Percentiles rank a stretch among this genome's conserved stretches.
Conservation (phyloP, 805 yeast genomes). For the Limtongia smithiae region DNA sequence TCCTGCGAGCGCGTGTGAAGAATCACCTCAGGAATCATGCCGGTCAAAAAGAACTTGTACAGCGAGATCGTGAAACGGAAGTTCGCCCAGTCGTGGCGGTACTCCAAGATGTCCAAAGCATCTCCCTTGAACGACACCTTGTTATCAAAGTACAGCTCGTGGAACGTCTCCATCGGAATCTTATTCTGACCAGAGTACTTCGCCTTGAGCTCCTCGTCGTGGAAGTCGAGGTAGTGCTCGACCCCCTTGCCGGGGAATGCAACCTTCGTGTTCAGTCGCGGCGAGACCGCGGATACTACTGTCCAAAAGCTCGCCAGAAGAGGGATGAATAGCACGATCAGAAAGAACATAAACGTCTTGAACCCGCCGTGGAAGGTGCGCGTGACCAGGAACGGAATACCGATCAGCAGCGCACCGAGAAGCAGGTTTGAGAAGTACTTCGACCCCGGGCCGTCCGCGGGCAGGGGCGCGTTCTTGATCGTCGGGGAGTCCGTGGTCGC, state of each 20-base stretch:
- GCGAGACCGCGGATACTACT: conserved; percentile 67
- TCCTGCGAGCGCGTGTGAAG: conserved; percentile 91
- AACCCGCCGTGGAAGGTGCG: conserved; percentile 64
- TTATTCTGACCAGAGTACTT: conserved; percentile 71
- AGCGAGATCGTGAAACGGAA: conserved; percentile 73
- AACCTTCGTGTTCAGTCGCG: conserved; percentile 75
- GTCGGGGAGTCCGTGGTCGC: conserved; percentile 58
- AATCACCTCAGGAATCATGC: conserved; percentile 89
- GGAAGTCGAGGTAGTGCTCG: conserved; percentile 76
- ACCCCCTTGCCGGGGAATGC: conserved; percentile 73
- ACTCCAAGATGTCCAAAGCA: conserved; percentile 76
- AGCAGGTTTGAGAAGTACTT: conserved; percentile 65
- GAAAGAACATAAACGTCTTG: conserved; percentile 61
- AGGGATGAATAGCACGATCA: conserved; percentile 57
- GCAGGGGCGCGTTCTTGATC: conserved; percentile 79
- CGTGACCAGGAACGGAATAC: conserved; percentile 61
- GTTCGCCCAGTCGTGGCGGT: conserved; percentile 86
- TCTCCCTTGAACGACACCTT: conserved; percentile 88
- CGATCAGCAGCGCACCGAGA: conserved; percentile 48
- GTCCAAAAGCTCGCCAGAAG: conserved; percentile 82
- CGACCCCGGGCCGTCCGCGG: conserved; percentile 89
- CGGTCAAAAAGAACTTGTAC: conserved; percentile 75
- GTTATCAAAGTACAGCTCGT: conserved; percentile 76
- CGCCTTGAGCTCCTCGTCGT: conserved; percentile 61
- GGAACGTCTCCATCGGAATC: conserved; percentile 91